A percentile compares a stretch with the other conserved stretches of the same genome.
phyloP scores from a whole-genome alignment of 257 asterid genomes.

The Solanum bulbocastanum region DNA sequence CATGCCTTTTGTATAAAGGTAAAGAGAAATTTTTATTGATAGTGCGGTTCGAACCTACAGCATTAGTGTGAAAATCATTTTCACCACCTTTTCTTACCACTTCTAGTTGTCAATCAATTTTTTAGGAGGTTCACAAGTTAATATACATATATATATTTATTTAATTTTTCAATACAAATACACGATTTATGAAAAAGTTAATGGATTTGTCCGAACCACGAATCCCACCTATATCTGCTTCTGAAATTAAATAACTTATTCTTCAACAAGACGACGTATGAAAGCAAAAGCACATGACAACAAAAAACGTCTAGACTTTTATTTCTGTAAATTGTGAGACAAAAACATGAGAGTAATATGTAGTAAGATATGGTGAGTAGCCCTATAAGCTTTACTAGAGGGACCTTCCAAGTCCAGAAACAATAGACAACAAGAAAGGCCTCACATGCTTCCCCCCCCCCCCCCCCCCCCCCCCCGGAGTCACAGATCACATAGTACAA shows the following conservation, averaged over 20 bases:
- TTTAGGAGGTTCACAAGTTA: too few relatives aligned
- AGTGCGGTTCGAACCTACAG: too few relatives aligned
- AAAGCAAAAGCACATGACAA: background rate
- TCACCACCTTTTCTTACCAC: too few relatives aligned
- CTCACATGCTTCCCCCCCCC: background rate
- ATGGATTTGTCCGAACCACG: fast-evolving
- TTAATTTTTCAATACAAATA: too few relatives aligned
- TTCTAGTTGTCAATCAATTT: too few relatives aligned
- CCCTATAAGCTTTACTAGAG: background rate
- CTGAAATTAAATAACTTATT: background rate
- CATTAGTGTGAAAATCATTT: too few relatives aligned
- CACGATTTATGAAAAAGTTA: fast-evolving
- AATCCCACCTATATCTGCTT: too few relatives aligned
- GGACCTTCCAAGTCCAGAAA: background rate
- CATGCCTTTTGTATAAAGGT: too few relatives aligned
- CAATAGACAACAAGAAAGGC: background rate
- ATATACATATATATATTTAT: too few relatives aligned
- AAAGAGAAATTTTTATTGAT: too few relatives aligned
- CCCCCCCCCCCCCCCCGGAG: background rate
- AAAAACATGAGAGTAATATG: background rate
- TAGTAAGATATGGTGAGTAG: background rate
- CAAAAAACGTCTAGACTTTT: background rate
- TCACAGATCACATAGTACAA: too few relatives aligned
- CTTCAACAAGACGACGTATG: background rate
- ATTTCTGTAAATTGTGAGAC: background rate